Base-by-base conservation (phyloP, 1,139 yeast genomes). In the Yamadazyma spencermartinsiae region DNA sequence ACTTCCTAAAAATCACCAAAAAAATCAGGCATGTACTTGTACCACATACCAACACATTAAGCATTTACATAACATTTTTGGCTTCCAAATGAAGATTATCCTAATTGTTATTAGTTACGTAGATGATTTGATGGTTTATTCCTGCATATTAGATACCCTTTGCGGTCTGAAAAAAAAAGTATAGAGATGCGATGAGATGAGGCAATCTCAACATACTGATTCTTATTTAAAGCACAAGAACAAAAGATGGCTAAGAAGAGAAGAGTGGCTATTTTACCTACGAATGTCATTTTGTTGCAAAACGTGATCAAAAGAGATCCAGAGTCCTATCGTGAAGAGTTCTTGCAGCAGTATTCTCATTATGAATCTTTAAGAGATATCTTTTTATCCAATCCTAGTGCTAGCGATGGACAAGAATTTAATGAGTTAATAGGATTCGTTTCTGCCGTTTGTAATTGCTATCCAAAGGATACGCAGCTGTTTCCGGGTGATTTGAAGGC, bases 291-390 rank as follows among this genome's bases (percentile, higher is more conserved):
- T 35, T 68, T 90, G 45, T 68, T 92, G 46, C 98, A 94, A 65
- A 92, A 94, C 59, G 76, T 92, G 43, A 95, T 92, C 10, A 83
- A 90, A 56, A 74, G 97, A 52, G 98, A 92, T 58, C 98, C 98
- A 3, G 85, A 79, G 45, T 88, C 98, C 0, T 94, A 92, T 61
- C 80, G 80, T 47, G 98, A 94, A 61, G 99, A 92, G 62, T 92
- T 92, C 61, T 60, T 83, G 35, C 94, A 89, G 53, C 98, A 94
- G 59, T 88, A 83, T 60, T 78, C 92, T 39, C 98, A 94, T 60
- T 92, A 92, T 61, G 89, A 86, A 58, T 86, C 98, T 1, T 68
- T 89, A 41, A 71, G 96, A 58, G 97, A 90, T 56, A 84, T 94
- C 44, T 88, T 87, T 54, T 68, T 87, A 60, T 67, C 77, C 50